Conservation (phyloP, 73 alveolate genomes). For the Stentor roeselii region DNA sequence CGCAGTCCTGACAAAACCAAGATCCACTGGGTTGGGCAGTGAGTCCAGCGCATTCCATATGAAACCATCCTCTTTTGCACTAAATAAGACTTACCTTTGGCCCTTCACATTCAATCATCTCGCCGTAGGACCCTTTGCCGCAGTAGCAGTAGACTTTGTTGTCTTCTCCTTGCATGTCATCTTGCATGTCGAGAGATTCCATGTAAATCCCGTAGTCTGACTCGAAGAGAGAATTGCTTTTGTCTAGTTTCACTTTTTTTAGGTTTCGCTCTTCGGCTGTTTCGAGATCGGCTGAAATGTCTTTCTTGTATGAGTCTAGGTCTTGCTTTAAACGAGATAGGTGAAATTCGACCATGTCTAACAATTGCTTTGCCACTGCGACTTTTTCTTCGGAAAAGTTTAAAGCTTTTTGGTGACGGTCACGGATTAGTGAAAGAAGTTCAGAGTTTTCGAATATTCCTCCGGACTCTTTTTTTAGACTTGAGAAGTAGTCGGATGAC, state of each 20-base stretch:
- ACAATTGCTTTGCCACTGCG: neutral
- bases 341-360: neutral
- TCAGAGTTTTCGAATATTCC: neutral
- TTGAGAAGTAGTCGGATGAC: neutral
- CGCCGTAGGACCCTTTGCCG: conserved; percentile 65
- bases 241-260: neutral
- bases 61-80: conserved; percentile 84
- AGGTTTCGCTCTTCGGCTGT: conserved; percentile 2
- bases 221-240: neutral
- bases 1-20: conserved; percentile 61
- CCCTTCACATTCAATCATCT: conserved; percentile 79
- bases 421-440: neutral
- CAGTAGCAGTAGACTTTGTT: conserved; percentile 63
- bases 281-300: neutral
- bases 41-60: conserved; percentile 74
- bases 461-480: neutral
- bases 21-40: conserved; percentile 62
- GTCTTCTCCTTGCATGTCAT: conserved; percentile 23
- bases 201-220: neutral
- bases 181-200: neutral
- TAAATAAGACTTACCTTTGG: too few species aligned
- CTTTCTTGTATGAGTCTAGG: neutral
- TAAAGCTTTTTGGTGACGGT: neutral
- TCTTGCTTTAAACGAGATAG: neutral
- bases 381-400: neutral